Evolutionary conservation across 768 basidiomycete genomes (phyloP).

Genomic region (Chlorophyllum brunneum): DNA sequence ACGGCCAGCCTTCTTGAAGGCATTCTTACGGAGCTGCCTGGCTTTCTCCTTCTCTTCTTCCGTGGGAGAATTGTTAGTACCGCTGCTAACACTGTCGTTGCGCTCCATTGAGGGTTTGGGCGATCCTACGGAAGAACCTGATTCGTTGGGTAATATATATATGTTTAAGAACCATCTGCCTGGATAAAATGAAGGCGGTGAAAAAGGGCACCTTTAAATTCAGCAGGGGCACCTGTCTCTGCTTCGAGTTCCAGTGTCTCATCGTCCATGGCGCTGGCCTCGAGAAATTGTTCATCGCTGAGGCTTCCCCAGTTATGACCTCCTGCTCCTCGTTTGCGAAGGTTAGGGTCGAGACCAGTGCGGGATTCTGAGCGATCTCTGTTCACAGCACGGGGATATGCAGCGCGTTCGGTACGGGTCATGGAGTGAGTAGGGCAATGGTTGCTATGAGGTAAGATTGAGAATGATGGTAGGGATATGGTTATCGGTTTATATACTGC

Average conservation of each 20-base stretch:
- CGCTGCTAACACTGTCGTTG: constrained; percentile 30
- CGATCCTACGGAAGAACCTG: neutral
- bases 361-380: constrained; percentile 80
- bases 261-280: constrained; percentile 55
- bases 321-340: constrained; percentile 79
- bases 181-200: no score
- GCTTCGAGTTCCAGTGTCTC: constrained; percentile 41
- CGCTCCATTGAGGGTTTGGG: constrained; percentile 21
- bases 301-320: constrained; percentile 84
- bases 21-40: constrained; percentile 66
- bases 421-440: constrained; percentile 32
- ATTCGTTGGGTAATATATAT: neutral
- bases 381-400: constrained; percentile 64
- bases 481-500: constrained; percentile 22
- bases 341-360: constrained; percentile 65
- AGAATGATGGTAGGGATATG: constrained; percentile 11
- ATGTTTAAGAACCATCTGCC: neutral
- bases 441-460: constrained; percentile 10
- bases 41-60: constrained; percentile 68
- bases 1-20: constrained; percentile 67
- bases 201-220: neutral
- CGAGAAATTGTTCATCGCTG: constrained; percentile 57
- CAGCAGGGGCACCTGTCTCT: neutral
- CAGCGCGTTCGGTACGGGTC: constrained; percentile 78
- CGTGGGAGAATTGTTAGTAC: constrained; percentile 26